These are phyloP conservation scores for Coemansia sp. DNA, from an alignment of 192 early-diverging fungal species.

Conservation along the genomic window DNA sequence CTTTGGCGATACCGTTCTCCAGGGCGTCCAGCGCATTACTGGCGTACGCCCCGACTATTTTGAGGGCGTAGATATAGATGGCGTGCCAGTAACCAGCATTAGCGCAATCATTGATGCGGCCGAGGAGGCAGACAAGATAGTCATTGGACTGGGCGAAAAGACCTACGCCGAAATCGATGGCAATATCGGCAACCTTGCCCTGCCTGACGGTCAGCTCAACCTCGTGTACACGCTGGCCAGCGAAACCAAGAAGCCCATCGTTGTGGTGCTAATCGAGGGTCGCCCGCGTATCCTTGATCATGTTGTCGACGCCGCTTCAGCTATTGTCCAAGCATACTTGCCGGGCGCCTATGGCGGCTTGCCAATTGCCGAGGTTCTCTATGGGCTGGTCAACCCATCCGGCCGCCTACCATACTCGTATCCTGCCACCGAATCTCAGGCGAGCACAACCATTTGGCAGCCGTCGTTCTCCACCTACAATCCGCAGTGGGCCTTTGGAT, in stretches of 20 bases:
- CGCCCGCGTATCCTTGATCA: slow-evolving; percentile 61
- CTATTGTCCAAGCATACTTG: slow-evolving; percentile 57
- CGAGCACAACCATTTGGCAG: slow-evolving; percentile 52
- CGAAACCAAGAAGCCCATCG: slow-evolving; percentile 32
- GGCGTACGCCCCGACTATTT: slow-evolving; percentile 20
- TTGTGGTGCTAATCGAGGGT: slow-evolving; percentile 59
- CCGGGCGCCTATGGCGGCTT: slow-evolving; percentile 64
- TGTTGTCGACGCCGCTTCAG: slow-evolving; percentile 38
- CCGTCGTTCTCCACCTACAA: slow-evolving; percentile 38
- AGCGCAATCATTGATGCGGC: slow-evolving; percentile 30
- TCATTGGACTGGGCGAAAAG: slow-evolving; percentile 45
- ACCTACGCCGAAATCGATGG: slow-evolving; percentile 64
- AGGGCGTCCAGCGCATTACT: slow-evolving; percentile 11
- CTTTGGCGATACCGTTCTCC: slow-evolving; percentile 27
- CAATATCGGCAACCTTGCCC: slow-evolving; percentile 54
- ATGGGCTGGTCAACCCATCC: slow-evolving; percentile 65
- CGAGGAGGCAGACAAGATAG: slow-evolving; percentile 52
- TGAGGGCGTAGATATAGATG: slow-evolving; percentile 2
- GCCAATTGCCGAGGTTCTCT: slow-evolving; percentile 63
- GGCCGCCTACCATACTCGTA: slow-evolving; percentile 65
- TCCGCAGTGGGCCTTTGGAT: slow-evolving; percentile 63
- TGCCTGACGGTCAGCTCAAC: slow-evolving; percentile 25
- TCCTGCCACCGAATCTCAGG: slow-evolving; percentile 53
- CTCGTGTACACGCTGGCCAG: slow-evolving; percentile 25
- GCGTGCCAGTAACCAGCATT: slow-evolving; percentile 48